A percentile compares a stretch with the other conserved stretches of the same genome.
Conservation (phyloP, 176 grass and related monocot species). For the Zea mays region DNA sequence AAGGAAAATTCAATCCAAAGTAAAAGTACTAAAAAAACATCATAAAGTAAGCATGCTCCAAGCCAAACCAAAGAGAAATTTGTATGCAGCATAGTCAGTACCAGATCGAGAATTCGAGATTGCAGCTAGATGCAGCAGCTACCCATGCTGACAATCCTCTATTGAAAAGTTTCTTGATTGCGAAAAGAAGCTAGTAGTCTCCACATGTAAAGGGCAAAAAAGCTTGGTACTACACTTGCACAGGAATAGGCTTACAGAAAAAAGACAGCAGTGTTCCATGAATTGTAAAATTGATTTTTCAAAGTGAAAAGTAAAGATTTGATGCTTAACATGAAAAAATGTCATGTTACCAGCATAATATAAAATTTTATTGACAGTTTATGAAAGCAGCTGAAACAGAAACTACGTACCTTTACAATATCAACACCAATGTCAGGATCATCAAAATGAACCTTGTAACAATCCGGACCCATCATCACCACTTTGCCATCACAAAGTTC, state of each 20-base stretch:
- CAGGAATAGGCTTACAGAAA: not conserved
- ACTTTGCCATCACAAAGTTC: slow-evolving; percentile 66
- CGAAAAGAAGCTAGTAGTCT: too few species aligned
- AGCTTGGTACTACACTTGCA: not conserved
- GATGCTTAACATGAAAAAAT: slow-evolving; percentile 15
- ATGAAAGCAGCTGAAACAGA: slow-evolving; percentile 28
- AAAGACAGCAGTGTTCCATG: not conserved
- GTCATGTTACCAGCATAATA: not conserved
- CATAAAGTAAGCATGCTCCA: slow-evolving; percentile 19
- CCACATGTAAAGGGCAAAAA: slow-evolving; percentile 1
- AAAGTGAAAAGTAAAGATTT: slow-evolving; percentile 5
- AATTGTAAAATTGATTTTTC: slow-evolving; percentile 17
- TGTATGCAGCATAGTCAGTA: slow-evolving; percentile 1
- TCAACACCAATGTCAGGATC: slow-evolving; percentile 48
- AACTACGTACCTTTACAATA: slow-evolving; percentile 55
- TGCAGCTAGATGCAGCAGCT: not conserved
- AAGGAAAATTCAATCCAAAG: slow-evolving; percentile 8
- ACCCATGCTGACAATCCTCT: not conserved
- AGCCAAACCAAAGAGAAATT: slow-evolving; percentile 21
- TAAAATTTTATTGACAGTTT: not conserved
- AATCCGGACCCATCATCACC: slow-evolving; percentile 35
- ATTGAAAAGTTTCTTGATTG: not conserved
- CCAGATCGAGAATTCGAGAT: not conserved
- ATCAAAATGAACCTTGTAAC: slow-evolving; percentile 64
- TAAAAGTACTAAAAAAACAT: not conserved